These are phyloP conservation scores for Dipteronia sinensis DNA, from an alignment of 345 rosid genomes.

Conservation along the genomic window DNA sequence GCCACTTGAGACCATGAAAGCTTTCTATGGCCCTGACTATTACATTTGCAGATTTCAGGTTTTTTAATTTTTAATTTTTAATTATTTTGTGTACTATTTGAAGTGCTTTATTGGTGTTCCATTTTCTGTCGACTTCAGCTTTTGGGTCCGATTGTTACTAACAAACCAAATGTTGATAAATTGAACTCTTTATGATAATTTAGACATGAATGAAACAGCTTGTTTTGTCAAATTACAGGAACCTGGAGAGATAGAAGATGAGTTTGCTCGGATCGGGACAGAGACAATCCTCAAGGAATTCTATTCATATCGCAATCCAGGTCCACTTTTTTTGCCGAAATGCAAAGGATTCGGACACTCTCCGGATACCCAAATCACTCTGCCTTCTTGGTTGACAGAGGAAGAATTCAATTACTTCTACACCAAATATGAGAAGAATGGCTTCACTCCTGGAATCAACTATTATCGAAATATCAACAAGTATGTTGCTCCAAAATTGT, in stretches of 20 bases:
- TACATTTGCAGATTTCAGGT: slow-evolving; percentile 91
- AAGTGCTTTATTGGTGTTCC: background rate
- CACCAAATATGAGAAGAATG: slow-evolving; percentile 51
- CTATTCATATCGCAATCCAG: slow-evolving; percentile 47
- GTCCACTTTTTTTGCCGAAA: slow-evolving; percentile 54
- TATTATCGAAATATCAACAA: slow-evolving; percentile 69
- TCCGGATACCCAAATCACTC: slow-evolving; percentile 24
- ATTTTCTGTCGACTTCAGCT: too few relatives aligned
- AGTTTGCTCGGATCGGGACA: slow-evolving; percentile 47
- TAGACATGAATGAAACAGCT: background rate
- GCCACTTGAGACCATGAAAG: slow-evolving; percentile 51
- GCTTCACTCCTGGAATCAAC: slow-evolving; percentile 82
- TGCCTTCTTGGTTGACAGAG: slow-evolving; percentile 78
- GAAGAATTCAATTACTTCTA: slow-evolving; percentile 53
- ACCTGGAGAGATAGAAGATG: slow-evolving; percentile 67
- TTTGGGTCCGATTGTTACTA: too few relatives aligned
- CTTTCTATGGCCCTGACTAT: slow-evolving; percentile 61
- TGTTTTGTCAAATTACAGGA: slow-evolving; percentile 35
- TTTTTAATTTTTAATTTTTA: background rate
- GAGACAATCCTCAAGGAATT: slow-evolving; percentile 51
- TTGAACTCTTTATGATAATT: too few relatives aligned
- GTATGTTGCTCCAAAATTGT: slow-evolving; percentile 33
- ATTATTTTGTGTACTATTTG: background rate
- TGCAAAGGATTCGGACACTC: slow-evolving; percentile 46
- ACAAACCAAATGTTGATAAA: too few relatives aligned